These are phyloP conservation scores for Gymnopus androsaceus DNA, from an alignment of 1,284 basidiomycete species.

Conservation along the genomic window DNA sequence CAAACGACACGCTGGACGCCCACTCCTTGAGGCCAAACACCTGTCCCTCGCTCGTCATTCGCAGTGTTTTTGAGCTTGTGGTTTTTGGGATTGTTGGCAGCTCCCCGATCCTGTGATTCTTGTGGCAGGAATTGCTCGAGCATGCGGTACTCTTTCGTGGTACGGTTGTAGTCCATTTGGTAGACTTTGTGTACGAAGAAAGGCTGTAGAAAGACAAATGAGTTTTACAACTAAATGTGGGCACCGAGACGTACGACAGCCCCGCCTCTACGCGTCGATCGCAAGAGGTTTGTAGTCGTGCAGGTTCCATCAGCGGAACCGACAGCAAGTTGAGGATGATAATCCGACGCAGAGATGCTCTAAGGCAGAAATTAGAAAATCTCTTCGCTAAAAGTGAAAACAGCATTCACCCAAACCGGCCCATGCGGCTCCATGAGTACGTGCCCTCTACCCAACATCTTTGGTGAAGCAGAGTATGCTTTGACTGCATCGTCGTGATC, in stretches of 20 bases:
- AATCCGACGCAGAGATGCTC: constrained; percentile 77
- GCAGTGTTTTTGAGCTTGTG: constrained; percentile 24
- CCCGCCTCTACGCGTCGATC: constrained; percentile 67
- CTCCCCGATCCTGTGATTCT: constrained; percentile 60
- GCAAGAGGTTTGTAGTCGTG: constrained; percentile 69
- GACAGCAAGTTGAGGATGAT: constrained; percentile 82
- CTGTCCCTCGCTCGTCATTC: constrained; percentile 39
- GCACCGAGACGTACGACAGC: constrained; percentile 56
- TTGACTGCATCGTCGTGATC: constrained; percentile 81
- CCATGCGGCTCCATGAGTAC: constrained; percentile 71
- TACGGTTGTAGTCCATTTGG: constrained; percentile 83
- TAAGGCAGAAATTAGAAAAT: constrained; percentile 31
- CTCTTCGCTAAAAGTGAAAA: too few relatives aligned
- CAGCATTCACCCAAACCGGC: constrained; percentile 71
- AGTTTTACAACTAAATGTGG: too few relatives aligned
- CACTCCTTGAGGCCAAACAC: constrained; percentile 77
- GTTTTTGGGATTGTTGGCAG: constrained; percentile 34
- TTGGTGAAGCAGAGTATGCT: constrained; percentile 67
- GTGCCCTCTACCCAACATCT: constrained; percentile 75
- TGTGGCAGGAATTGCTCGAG: constrained; percentile 80
- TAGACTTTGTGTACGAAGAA: constrained; percentile 80
- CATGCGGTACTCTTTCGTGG: constrained; percentile 76
- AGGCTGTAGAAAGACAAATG: constrained; percentile 46
- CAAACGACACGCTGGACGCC: constrained; percentile 77
- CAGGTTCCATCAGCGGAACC: constrained; percentile 83